Conservation (phyloP, 2,329 filamentous ascomycete species). For the Cytospora schulzeri region DNA sequence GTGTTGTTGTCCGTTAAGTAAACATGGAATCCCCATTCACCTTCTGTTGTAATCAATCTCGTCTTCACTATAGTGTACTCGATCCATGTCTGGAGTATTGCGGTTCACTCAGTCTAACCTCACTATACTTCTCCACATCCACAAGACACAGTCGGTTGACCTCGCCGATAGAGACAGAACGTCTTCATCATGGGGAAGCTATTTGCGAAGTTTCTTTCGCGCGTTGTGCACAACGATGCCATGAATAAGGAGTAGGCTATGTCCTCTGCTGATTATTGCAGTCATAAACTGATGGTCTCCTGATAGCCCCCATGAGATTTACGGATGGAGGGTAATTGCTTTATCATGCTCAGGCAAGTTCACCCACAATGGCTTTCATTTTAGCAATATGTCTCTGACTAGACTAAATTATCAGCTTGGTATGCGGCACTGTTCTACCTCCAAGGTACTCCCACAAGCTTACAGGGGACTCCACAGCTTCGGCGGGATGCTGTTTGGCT, state of each 20-base stretch:
- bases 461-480: constrained; percentile 45
- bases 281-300: background rate
- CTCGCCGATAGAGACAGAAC: background rate
- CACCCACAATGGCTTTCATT: background rate
- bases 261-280: background rate
- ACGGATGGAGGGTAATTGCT: constrained; percentile 69
- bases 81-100: background rate
- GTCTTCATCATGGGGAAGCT: constrained; percentile 43
- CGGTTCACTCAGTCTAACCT: background rate
- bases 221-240: constrained; percentile 68
- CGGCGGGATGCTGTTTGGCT: constrained; percentile 59
- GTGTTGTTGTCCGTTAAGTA: background rate
- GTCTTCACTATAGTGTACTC: background rate
- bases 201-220: constrained; percentile 49
- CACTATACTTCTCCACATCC: background rate
- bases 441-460: background rate
- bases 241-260: constrained; percentile 58
- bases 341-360: constrained; percentile 58
- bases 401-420: constrained; percentile 5
- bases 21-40: background rate
- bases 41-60: background rate
- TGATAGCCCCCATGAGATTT: constrained; percentile 60
- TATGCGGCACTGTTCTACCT: background rate
- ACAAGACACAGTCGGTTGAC: background rate
- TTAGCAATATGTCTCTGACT: background rate